Base-by-base conservation (phyloP, 441 rosid species). In the Daphne laureola region DNA sequence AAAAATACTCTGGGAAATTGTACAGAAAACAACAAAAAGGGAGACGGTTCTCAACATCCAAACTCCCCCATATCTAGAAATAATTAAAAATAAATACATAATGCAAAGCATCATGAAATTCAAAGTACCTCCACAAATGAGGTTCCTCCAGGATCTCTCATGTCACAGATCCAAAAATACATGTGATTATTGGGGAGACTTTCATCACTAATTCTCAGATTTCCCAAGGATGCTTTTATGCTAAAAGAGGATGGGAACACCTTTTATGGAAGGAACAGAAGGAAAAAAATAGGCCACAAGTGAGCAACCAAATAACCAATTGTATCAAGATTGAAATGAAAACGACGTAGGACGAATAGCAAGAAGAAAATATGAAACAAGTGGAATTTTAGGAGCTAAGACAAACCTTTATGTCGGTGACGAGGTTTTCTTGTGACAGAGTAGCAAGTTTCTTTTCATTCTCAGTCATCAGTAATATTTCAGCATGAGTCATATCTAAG, bases 141-240 rank as follows among this genome's bases (percentile, higher is more conserved):
- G 67, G 88, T 88, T 63, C 98, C 96, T 55, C 96, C 96, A 36
- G 96, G 92, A 77, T 90, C 85, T 70, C 99, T 87, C 96, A 86
- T 94, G 77, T 94, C 98, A 73, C 99, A 94, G 46, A 86, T 81
- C 99, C 96, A 82, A 74, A 77, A 94, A 76, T 94, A 94, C 77
- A 90, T 59, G 67, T 90, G 99, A 63, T 63, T 65, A 57, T 67
- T 67, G 31, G 92, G 89, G 68, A 94, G 99, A 74, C 98, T 86
- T 50, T 94, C 87, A 55, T 94, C 99, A 75, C 99, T 94, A 71
- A 94, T 87, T 69, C 86, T 82, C 68, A 94, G 68, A 77, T 94
- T 94, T 64, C 99, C 99, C 55, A 94, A 79, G 53, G 87, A 71
- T 61, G 99, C 99, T 51, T 77, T 77, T 57, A 94, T 87, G 66